phyloP scores from a whole-genome alignment of 2,329 filamentous ascomycete species.

The Epichloe festucae region DNA sequence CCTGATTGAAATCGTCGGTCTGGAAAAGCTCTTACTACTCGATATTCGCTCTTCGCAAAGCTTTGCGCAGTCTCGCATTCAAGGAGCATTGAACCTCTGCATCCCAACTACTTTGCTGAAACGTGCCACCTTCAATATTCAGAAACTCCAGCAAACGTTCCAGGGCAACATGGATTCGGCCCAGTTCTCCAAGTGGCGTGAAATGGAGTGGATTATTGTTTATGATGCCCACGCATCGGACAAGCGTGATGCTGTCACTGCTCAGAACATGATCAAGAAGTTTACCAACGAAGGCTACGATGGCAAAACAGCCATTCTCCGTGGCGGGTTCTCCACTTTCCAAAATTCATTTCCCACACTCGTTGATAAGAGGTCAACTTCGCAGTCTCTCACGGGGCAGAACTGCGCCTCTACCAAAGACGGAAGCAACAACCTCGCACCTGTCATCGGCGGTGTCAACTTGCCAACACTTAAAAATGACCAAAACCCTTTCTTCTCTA shows the following conservation, averaged over 20 bases:
- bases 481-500: slow-evolving; percentile 84
- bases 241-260: slow-evolving; percentile 65
- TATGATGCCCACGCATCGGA: slow-evolving; percentile 72
- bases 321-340: slow-evolving; percentile 71
- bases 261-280: slow-evolving; percentile 84
- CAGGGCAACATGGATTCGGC: slow-evolving; percentile 55
- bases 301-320: slow-evolving; percentile 61
- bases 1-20: slow-evolving; percentile 32
- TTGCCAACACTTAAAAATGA: slow-evolving; percentile 58
- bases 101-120: slow-evolving; percentile 92
- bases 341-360: slow-evolving; percentile 50
- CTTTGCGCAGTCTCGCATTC: slow-evolving; percentile 61
- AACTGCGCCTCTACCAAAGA: slow-evolving; percentile 14
- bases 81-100: slow-evolving; percentile 78
- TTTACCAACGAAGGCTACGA: slow-evolving; percentile 74
- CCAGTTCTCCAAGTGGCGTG: slow-evolving; percentile 65
- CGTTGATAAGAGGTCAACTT: slow-evolving; percentile 39
- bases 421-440: slow-evolving; percentile 35
- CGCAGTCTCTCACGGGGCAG: slow-evolving; percentile 10
- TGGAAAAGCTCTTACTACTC: slow-evolving; percentile 49
- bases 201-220: slow-evolving; percentile 65
- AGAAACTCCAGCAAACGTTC: slow-evolving; percentile 81
- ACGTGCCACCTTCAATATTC: slow-evolving; percentile 75
- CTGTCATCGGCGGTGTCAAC: slow-evolving; percentile 79
- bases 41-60: slow-evolving; percentile 82